Percentiles rank a stretch among this genome's conserved stretches.
Conservation (phyloP, 148 eudicot genomes). For the Polygonum aviculare region DNA sequence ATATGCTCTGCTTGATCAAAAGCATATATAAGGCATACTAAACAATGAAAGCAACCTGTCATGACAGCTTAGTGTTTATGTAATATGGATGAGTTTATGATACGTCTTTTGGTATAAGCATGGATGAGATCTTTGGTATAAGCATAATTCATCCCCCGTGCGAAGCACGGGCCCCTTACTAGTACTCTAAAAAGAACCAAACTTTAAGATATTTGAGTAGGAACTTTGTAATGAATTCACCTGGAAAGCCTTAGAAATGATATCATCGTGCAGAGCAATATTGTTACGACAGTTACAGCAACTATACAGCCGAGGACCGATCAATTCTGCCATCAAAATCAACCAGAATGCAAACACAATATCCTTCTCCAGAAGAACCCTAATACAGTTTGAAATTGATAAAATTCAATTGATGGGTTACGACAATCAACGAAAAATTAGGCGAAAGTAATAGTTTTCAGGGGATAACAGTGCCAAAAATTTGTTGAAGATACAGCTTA, state of each 20-base stretch:
- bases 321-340: conserved; percentile 12
- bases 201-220: not conserved
- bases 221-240: conserved; percentile 14
- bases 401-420: not conserved
- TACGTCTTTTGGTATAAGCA: too few species aligned
- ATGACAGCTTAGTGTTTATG: too few species aligned
- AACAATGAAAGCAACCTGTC: too few species aligned
- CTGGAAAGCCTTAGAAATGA: conserved; percentile 49
- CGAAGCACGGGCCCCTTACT: too few species aligned
- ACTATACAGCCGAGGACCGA: conserved; percentile 35
- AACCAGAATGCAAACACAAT: not conserved
- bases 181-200: not conserved
- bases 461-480: not conserved
- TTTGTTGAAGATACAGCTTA: not conserved
- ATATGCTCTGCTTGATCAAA: too few species aligned
- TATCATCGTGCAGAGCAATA: conserved; percentile 52
- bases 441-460: not conserved
- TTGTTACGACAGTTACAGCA: conserved; percentile 50
- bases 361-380: not conserved
- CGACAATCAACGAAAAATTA: too few species aligned
- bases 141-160: too few species aligned
- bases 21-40: too few species aligned
- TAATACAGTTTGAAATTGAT: not conserved
- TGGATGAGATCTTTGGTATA: too few species aligned
- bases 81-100: too few species aligned